Conservation (phyloP, 2,329 filamentous ascomycete genomes). For the Arthroderma sp. region DNA sequence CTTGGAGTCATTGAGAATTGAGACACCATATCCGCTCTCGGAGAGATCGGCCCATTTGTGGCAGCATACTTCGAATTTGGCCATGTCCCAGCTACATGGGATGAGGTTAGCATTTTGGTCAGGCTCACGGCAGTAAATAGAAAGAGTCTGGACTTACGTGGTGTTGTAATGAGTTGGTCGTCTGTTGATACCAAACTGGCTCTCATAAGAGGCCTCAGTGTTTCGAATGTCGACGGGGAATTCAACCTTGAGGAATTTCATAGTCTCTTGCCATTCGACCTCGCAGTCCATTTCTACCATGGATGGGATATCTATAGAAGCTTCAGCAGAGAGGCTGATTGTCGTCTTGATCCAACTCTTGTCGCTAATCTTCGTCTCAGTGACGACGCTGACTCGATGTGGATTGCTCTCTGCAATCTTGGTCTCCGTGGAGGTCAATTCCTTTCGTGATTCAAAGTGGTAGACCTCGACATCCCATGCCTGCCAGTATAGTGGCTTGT, state of each 20-base stretch:
- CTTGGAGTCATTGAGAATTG: constrained; percentile 87
- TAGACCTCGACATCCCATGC: constrained; percentile 97
- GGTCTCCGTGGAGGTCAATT: constrained; percentile 57
- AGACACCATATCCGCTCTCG: constrained; percentile 79
- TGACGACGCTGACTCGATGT: constrained; percentile 69
- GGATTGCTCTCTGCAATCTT: constrained; percentile 58
- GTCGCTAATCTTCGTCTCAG: constrained; percentile 76
- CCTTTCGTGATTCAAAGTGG: constrained; percentile 74
- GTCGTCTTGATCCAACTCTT: constrained; percentile 77
- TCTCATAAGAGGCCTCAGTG: constrained; percentile 89
- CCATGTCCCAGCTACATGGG: constrained; percentile 68
- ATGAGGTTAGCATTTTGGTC: constrained; percentile 10
- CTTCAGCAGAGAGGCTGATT: constrained; percentile 61
- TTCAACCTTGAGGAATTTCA: constrained; percentile 97
- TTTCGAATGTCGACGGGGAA: constrained; percentile 88
- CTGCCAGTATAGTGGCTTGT: constrained; percentile 95
- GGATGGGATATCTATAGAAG: constrained; percentile 52
- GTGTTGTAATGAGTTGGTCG: constrained; percentile 98
- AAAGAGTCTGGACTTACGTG: constrained; percentile 37
- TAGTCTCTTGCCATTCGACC: constrained; percentile 93
- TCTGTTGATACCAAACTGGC: constrained; percentile 77
- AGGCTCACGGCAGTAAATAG: constrained; percentile 14
- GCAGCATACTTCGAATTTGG: constrained; percentile 92
- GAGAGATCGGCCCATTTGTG: constrained; percentile 89
- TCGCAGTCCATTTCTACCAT: constrained; percentile 69